Conservation (phyloP, 1,139 yeast genomes). For the Candida anutae region DNA sequence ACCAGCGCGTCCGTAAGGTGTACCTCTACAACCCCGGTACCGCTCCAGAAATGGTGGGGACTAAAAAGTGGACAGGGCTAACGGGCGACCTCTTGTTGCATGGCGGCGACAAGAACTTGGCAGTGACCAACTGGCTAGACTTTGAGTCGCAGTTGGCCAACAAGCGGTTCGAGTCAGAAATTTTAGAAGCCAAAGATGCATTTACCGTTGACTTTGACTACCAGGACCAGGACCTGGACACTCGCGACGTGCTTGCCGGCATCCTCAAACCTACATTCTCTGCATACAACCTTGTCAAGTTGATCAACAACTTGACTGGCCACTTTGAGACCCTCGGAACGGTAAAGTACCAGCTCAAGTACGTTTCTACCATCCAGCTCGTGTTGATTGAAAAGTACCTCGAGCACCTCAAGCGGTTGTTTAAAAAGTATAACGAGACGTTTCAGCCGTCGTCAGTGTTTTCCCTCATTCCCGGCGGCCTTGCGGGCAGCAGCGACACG, state of each 20-base stretch:
- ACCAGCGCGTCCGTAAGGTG: conserved; percentile 41
- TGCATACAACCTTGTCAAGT: conserved; percentile 50
- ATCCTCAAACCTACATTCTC: conserved; percentile 57
- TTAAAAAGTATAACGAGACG: conserved; percentile 39
- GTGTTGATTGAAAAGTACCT: conserved; percentile 54
- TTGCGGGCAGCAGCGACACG: conserved; percentile 7
- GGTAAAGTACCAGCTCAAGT: conserved; percentile 58
- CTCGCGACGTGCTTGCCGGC: background rate
- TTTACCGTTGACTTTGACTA: conserved; percentile 58
- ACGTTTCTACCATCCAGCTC: conserved; percentile 64
- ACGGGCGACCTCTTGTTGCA: conserved; percentile 46
- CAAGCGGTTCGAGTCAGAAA: conserved; percentile 47
- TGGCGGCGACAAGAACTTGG: conserved; percentile 20
- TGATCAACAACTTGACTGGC: conserved; percentile 60
- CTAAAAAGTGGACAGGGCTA: conserved; percentile 48
- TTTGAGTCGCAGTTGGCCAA: conserved; percentile 55
- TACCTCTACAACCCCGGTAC: conserved; percentile 50
- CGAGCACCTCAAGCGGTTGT: conserved; percentile 39
- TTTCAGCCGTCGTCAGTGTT: conserved; percentile 31
- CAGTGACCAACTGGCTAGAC: conserved; percentile 49
- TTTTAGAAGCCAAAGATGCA: conserved; percentile 45
- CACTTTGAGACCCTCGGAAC: conserved; percentile 53
- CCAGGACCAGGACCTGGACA: conserved; percentile 1
- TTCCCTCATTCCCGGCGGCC: conserved; percentile 30
- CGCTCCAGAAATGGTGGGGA: conserved; percentile 16